Percentiles rank a stretch among this genome's conserved stretches.
Evolutionary conservation across 2,329 filamentous ascomycete species (phyloP).

Genomic region (Teratosphaeria gauchensis): DNA sequence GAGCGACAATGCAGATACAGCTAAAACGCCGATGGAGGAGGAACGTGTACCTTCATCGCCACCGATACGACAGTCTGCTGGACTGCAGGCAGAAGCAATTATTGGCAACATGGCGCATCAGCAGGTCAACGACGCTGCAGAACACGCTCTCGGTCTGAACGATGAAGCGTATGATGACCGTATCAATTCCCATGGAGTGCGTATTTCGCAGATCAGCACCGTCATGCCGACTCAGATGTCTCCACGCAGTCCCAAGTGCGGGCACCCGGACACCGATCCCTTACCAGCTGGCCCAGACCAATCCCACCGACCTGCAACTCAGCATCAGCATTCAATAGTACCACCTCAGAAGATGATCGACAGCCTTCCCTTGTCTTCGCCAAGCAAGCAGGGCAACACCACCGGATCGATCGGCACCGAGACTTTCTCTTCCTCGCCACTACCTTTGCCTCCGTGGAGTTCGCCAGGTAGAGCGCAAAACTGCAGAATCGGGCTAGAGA

Average conservation of each 20-base stretch:
- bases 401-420: neutral
- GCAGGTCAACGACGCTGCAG: neutral
- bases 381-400: neutral
- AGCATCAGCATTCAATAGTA: neutral
- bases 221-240: slow-evolving; percentile 11
- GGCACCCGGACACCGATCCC: neutral
- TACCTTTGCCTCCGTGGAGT: slow-evolving; percentile 13
- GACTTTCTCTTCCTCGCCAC: slow-evolving; percentile 8
- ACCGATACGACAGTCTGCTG: neutral
- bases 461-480: neutral
- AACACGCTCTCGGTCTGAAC: neutral
- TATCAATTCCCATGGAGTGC: slow-evolving; percentile 1
- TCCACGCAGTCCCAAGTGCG: neutral
- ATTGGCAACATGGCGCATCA: neutral
- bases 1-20: neutral
- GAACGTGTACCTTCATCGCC: slow-evolving; percentile 1
- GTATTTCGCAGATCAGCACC: slow-evolving; percentile 13
- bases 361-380: neutral
- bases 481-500: neutral
- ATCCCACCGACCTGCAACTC: neutral
- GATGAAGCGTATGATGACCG: slow-evolving; percentile 1
- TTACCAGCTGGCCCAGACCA: neutral
- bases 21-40: neutral
- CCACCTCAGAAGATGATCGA: neutral
- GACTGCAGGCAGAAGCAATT: neutral